Conservation (phyloP, 73 alveolate species). For the Halteria grandinella region DNA sequence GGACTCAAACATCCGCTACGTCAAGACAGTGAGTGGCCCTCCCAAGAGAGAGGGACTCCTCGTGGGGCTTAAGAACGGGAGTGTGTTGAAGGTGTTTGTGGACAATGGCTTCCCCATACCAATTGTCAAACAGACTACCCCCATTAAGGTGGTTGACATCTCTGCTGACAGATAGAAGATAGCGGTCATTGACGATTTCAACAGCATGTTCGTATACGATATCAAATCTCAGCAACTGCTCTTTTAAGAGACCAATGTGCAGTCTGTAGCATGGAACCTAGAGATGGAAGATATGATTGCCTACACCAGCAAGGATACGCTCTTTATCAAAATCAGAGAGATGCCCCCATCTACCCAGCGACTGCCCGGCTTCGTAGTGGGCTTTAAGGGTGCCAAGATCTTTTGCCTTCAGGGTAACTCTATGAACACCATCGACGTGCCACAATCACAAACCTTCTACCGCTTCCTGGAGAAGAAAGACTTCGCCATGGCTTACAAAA, state of each 20-base stretch:
- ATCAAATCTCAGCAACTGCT: constrained; percentile 84
- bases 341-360: constrained; percentile 87
- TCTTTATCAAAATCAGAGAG: constrained; percentile 69
- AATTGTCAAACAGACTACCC: constrained; percentile 89
- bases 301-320: constrained; percentile 74
- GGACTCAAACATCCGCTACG: constrained; percentile 90
- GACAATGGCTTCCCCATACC: constrained; percentile 98
- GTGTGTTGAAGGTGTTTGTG: constrained; percentile 86
- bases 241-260: constrained; percentile 90
- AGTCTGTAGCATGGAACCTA: constrained; percentile 95
- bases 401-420: constrained; percentile 85
- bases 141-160: constrained; percentile 89
- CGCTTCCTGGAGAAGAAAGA: constrained; percentile 93
- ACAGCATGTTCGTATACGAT: constrained; percentile 91
- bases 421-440: constrained; percentile 94
- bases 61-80: constrained; percentile 91
- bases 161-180: constrained; percentile 84
- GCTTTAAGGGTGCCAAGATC: constrained; percentile 97
- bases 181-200: constrained; percentile 93
- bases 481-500: constrained; percentile 86
- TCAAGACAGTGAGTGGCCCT: constrained; percentile 97
- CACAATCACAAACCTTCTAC: constrained; percentile 92
- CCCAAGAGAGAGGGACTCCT: constrained; percentile 95
- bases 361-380: constrained; percentile 96
- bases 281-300: constrained; percentile 97